Base-by-base conservation (phyloP, 768 basidiomycete genomes). In the Boletellus emodensis region DNA sequence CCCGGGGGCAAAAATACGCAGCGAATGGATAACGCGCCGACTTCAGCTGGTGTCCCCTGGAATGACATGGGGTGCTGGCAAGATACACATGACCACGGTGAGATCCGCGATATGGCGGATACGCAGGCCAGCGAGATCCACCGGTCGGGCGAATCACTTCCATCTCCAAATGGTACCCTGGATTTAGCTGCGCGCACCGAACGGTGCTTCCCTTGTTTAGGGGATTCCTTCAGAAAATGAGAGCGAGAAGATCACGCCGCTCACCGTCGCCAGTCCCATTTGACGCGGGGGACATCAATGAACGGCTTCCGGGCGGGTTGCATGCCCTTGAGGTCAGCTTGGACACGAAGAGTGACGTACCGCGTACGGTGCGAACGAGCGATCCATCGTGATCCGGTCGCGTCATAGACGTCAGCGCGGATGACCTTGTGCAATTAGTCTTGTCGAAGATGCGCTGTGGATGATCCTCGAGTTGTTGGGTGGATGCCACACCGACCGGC, bases 401-500 rank as follows among this genome's bases (percentile, higher is more conserved):
- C 34, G 26, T 43, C 30, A 49, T 34, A 10, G 33, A 51, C 42
- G 49, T 57, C 60, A 49, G 49, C 26, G 22, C 14, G 30, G 20
- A 32, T 40, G n/a, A 13, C 18, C 28, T 5, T 26, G 43, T 6
- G 28, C 34, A 35, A 44, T 32, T 30, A 32, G 20, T 26, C 44
- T 34, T 6, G 34, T 24, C 37, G 38, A 28, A 40, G 39, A 48
- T 22, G 43, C 34, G 39, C 36, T 36, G 44, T 30, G 34, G 36
- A 42, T 36, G 51, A 61, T 51, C 49, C 51, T 60, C 49, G 39
- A 46, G 58, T 56, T 50, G 51, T 49, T 40, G 36, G 42, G 49
- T 49, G 48, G 48, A 18, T 51, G 30, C 30, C 30, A 30, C 35
- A 46, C 38, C 26, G 18, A 12, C 26, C 26, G n/a, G 55, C 6